These are phyloP conservation scores for Clitopilus hobsonii DNA, from an alignment of 768 basidiomycete species.

Conservation along the genomic window DNA sequence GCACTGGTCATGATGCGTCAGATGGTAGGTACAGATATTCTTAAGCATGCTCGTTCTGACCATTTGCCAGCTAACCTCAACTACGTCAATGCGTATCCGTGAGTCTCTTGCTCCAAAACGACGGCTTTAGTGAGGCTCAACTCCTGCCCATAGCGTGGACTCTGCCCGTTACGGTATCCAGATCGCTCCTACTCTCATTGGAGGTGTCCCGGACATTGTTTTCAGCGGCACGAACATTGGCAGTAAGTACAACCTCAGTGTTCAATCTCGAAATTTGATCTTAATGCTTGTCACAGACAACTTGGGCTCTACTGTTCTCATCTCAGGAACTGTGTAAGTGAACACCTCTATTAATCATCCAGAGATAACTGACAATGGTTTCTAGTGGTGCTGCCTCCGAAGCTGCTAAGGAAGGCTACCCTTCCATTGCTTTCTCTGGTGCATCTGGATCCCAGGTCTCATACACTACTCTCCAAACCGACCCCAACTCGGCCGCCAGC, in stretches of 20 bases:
- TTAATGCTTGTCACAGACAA: conserved; percentile 19
- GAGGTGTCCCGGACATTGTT: conserved; percentile 28
- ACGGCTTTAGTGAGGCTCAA: background rate
- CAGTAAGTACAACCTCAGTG: conserved; percentile 8
- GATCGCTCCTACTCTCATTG: conserved; percentile 28
- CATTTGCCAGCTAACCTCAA: conserved; percentile 26
- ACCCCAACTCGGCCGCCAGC: conserved; percentile 27
- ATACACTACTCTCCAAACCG: conserved; percentile 41
- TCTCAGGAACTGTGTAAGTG: conserved; percentile 41
- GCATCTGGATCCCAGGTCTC: conserved; percentile 36
- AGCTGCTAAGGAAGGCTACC: conserved; percentile 43
- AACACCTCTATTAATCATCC: background rate
- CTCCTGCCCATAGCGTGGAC: conserved; percentile 23
- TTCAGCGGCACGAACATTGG: conserved; percentile 32
- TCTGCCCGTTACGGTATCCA: conserved; percentile 32
- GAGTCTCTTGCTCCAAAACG: conserved; percentile 10
- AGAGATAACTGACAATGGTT: background rate
- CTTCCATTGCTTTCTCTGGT: conserved; percentile 46
- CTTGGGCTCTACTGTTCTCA: conserved; percentile 24
- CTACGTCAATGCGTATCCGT: conserved; percentile 41
- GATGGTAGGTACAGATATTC: conserved; percentile 21
- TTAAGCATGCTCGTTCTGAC: background rate
- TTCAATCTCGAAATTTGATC: background rate
- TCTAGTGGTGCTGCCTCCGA: conserved; percentile 45
- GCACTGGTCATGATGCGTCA: conserved; percentile 33